These are phyloP conservation scores for Aspergillus kassunensis DNA, from an alignment of 495 filamentous ascomycete species.

Conservation along the genomic window DNA sequence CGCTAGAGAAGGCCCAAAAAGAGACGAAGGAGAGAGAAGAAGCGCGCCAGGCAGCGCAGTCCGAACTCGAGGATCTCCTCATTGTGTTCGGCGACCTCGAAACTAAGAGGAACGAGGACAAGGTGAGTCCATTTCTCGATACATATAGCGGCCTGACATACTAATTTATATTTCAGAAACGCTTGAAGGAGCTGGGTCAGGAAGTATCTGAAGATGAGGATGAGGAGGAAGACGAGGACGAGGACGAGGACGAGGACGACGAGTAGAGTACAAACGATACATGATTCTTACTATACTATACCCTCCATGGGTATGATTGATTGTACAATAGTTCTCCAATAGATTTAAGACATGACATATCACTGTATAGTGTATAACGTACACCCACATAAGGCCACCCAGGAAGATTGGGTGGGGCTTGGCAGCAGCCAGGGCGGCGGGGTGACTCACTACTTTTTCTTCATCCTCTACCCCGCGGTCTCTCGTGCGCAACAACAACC, in stretches of 20 bases:
- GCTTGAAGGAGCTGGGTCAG: slow-evolving; percentile 67
- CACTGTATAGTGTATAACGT: no score
- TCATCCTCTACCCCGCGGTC: slow-evolving; percentile 25
- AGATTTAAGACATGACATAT: no score
- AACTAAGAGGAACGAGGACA: slow-evolving; percentile 74
- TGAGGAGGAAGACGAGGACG: slow-evolving; percentile 62
- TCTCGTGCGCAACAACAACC: slow-evolving; percentile 8
- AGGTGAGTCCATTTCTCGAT: slow-evolving; percentile 49
- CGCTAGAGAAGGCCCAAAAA: slow-evolving; percentile 16
- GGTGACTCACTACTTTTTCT: slow-evolving; percentile 35
- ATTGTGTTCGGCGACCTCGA: slow-evolving; percentile 90
- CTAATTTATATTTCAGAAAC: slow-evolving; percentile 46
- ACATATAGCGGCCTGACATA: slow-evolving; percentile 21
- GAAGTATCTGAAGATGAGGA: slow-evolving; percentile 77
- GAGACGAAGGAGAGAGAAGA: slow-evolving; percentile 53
- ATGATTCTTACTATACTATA: slow-evolving; percentile 9
- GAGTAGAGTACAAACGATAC: neutral
- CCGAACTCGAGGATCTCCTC: slow-evolving; percentile 77
- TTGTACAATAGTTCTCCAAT: no score
- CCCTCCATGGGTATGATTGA: no score
- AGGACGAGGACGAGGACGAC: slow-evolving; percentile 50
- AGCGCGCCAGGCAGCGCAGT: slow-evolving; percentile 59
- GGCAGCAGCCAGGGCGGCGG: slow-evolving; percentile 28
- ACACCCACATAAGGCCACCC: no score
- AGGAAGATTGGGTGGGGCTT: slow-evolving; percentile 10